Evolutionary conservation across 257 asterid genomes (phyloP).

Genomic region (Solanum boliviense): DNA sequence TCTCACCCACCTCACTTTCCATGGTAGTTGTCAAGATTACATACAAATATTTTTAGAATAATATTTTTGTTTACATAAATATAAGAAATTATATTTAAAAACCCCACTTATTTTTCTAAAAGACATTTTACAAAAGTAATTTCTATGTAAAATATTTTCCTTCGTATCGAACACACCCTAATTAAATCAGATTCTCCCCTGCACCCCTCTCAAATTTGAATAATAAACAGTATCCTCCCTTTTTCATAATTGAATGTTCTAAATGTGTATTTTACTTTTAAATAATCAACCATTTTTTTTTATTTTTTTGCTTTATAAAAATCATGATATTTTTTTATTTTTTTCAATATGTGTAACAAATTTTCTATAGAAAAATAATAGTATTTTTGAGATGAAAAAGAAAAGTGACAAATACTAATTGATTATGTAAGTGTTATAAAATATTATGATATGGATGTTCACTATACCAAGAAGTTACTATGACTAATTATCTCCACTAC

Average conservation of each 20-base stretch:
- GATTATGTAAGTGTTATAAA: not conserved
- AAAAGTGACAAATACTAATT: not conserved
- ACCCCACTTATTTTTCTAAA: too few species aligned
- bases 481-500: too few species aligned
- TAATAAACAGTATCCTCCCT: not conserved
- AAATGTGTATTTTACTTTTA: not conserved
- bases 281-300: not conserved
- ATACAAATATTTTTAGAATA: too few species aligned
- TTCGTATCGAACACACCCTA: not conserved
- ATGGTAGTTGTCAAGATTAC: not conserved
- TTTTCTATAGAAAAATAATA: not conserved
- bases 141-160: not conserved
- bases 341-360: not conserved
- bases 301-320: not conserved
- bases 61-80: too few species aligned
- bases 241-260: not conserved
- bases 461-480: too few species aligned
- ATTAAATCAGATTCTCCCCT: too few species aligned
- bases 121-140: too few species aligned
- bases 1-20: not conserved
- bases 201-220: not conserved
- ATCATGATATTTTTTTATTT: not conserved
- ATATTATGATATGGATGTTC: too few species aligned
- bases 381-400: not conserved
- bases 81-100: too few species aligned